phyloP scores from a whole-genome alignment of 441 rosid genomes.

The Croton laevigatus region DNA sequence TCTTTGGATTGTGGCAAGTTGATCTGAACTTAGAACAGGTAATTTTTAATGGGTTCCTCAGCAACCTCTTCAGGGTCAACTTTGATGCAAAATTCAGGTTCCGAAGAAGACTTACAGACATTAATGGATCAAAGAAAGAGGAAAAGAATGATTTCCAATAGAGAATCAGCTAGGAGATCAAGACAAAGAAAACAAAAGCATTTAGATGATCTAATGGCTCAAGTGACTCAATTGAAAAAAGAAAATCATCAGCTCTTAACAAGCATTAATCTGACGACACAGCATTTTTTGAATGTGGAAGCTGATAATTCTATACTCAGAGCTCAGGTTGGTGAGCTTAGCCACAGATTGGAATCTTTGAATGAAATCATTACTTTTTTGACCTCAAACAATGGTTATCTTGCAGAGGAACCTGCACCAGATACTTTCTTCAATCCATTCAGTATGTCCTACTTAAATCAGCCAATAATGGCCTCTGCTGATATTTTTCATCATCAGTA shows the following conservation, averaged over 20 bases:
- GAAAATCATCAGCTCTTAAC: slow-evolving; percentile 53
- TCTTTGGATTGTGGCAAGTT: background rate
- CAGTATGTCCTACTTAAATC: slow-evolving; percentile 44
- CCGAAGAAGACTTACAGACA: slow-evolving; percentile 54
- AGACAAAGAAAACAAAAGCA: slow-evolving; percentile 88
- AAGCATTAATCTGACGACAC: slow-evolving; percentile 44
- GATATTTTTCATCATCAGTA: slow-evolving; percentile 35
- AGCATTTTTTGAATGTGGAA: slow-evolving; percentile 46
- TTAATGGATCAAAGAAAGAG: slow-evolving; percentile 71
- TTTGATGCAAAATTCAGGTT: slow-evolving; percentile 53
- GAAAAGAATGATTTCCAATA: slow-evolving; percentile 75
- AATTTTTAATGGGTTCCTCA: slow-evolving; percentile 39
- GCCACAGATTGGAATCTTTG: slow-evolving; percentile 53
- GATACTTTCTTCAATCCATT: slow-evolving; percentile 48
- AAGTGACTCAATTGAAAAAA: slow-evolving; percentile 40
- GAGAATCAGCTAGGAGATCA: slow-evolving; percentile 96
- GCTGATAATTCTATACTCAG: slow-evolving; percentile 65
- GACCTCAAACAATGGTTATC: slow-evolving; percentile 23
- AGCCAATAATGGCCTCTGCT: slow-evolving; percentile 66
- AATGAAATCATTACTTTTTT: slow-evolving; percentile 58
- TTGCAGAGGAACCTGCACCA: slow-evolving; percentile 36
- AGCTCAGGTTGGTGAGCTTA: slow-evolving; percentile 78
- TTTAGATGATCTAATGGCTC: slow-evolving; percentile 56
- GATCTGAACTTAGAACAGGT: background rate
- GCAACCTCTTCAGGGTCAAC: slow-evolving; percentile 43